These are phyloP conservation scores for Emiliania huxleyi DNA, from an alignment of 78 protist genomes.

Conservation along the genomic window DNA sequence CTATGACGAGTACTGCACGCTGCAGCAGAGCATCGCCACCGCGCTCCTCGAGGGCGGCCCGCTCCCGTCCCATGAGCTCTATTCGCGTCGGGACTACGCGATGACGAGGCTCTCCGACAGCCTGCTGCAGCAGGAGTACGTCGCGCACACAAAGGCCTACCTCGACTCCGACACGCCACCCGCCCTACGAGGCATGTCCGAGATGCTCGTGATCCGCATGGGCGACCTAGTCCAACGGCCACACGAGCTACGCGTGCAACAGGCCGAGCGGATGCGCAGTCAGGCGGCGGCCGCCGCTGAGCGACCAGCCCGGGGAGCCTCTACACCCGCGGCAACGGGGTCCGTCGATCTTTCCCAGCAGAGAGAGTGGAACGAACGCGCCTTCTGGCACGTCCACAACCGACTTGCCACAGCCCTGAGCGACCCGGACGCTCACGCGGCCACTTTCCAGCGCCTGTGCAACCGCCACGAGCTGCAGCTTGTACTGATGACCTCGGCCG, in stretches of 20 bases:
- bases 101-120: background rate
- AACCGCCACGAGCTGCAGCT: conserved; percentile 23
- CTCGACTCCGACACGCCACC: background rate
- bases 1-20: background rate
- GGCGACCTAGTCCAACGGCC: background rate
- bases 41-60: background rate
- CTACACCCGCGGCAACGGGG: too few species aligned
- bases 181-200: background rate
- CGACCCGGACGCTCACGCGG: background rate
- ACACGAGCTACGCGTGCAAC: background rate
- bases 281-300: background rate
- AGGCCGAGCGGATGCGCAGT: background rate
- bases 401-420: background rate
- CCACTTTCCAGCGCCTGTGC: background rate
- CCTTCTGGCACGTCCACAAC: background rate
- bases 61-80: background rate
- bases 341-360: background rate
- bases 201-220: background rate
- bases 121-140: background rate
- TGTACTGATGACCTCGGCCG: background rate
- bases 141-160: background rate
- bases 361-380: background rate
- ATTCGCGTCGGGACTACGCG: background rate
- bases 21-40: background rate
- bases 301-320: too few species aligned